Evolutionary conservation across 73 alveolate genomes (phyloP), one percentile per base, ranked within the genome.

Genomic region (Breviolum minutum): DNA sequence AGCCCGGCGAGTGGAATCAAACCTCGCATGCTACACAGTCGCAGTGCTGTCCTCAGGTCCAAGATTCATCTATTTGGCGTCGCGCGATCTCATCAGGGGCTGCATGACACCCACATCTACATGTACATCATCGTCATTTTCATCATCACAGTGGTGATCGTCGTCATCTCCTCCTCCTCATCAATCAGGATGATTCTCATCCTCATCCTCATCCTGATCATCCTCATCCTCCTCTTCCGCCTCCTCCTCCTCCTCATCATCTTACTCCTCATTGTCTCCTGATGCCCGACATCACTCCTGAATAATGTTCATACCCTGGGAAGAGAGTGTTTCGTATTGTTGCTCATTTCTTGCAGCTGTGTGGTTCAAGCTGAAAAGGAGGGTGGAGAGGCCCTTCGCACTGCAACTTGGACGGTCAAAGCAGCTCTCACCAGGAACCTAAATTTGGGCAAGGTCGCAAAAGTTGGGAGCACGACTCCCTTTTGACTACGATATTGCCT

Each of bases 11-110:
- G 30, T 92, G 69, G 81, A 92, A 20, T 22, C 62, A n/a, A 74
- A 92, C 69, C 62, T 74, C 66, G 98, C 98, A 40, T 92, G 98
- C 64, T 79, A 63, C 71, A 92, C 98, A 22, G 90, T 74, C 27
- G 98, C 90, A 2, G 98, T 76, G 81, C 90, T 6, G 26, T 8
- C 61, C 92, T 83, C 92, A 83, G 76, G 13, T 10, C 8, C 8
- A 29, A 24, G 63, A 8, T 5, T 73, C 8, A 19, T 71, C 13
- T 26, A 26, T 5, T 9, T 73, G 13, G 6, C 22, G 32, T 30
- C 62, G 27, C n/a, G 0, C 5, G 14, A 29, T 13, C 83, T 27
- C 86, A 77, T 77, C 86, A 77, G 27, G n/a, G 14, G 24, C 86
- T 27, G 27, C 63, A 77, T 77, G 27, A 27, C 86, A 77, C 32